phyloP scores from a whole-genome alignment of 345 rosid genomes.

The Litchi chinensis region DNA sequence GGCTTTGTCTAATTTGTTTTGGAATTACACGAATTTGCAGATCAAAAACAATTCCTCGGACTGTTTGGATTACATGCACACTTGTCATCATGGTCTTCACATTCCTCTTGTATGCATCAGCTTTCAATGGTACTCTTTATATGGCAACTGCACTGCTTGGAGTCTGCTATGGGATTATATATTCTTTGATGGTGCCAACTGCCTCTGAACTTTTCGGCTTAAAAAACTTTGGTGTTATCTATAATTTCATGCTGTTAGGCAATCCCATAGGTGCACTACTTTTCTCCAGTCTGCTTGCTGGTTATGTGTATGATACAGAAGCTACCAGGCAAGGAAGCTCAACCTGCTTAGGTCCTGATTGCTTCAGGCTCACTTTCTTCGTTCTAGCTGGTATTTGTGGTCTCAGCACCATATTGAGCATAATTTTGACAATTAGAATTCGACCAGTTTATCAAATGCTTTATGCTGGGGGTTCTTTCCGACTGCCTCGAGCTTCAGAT shows the following conservation, averaged over 20 bases:
- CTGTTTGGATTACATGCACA: slow-evolving; percentile 71
- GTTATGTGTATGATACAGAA: slow-evolving; percentile 77
- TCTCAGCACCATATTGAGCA: slow-evolving; percentile 62
- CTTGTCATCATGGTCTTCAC: slow-evolving; percentile 57
- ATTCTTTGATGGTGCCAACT: slow-evolving; percentile 69
- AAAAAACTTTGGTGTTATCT: slow-evolving; percentile 82
- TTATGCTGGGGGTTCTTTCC: slow-evolving; percentile 78
- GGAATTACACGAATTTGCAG: slow-evolving; percentile 31
- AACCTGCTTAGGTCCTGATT: slow-evolving; percentile 75
- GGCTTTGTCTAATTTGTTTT: slow-evolving; percentile 6
- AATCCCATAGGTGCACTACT: slow-evolving; percentile 90
- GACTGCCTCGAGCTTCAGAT: slow-evolving; percentile 47
- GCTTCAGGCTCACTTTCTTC: slow-evolving; percentile 81
- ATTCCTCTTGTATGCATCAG: slow-evolving; percentile 66
- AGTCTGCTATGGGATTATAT: slow-evolving; percentile 71
- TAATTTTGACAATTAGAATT: slow-evolving; percentile 68
- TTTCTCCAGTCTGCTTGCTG: slow-evolving; percentile 85
- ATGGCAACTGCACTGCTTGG: slow-evolving; percentile 71
- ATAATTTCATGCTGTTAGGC: slow-evolving; percentile 75
- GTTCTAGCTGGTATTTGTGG: slow-evolving; percentile 76
- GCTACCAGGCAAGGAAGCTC: slow-evolving; percentile 81
- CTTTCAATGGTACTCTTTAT: slow-evolving; percentile 55
- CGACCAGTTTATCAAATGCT: slow-evolving; percentile 93
- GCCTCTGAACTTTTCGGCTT: slow-evolving; percentile 93
- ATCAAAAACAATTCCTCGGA: slow-evolving; percentile 73